These are phyloP conservation scores for Andalucia godoyi DNA, from an alignment of 78 protist species.

Conservation along the genomic window DNA sequence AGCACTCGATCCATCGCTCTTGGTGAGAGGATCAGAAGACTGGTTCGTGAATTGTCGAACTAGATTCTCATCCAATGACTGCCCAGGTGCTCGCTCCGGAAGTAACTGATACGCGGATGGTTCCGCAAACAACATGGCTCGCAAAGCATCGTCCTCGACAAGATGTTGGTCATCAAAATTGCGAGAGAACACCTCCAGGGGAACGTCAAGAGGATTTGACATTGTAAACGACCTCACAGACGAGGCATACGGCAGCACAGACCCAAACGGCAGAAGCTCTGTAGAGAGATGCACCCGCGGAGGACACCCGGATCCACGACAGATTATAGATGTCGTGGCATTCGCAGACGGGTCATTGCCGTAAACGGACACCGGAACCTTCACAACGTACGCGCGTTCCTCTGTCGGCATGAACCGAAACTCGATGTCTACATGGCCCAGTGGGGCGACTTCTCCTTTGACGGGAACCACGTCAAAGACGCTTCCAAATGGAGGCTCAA, in stretches of 20 bases:
- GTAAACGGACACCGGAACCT: background rate
- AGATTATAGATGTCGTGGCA: no score
- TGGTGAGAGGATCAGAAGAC: background rate
- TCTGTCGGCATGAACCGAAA: constrained; percentile 2
- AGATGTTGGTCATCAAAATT: constrained; percentile 28
- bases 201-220: constrained; percentile 13
- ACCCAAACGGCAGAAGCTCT: background rate
- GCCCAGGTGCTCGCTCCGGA: constrained; percentile 24
- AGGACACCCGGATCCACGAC: background rate
- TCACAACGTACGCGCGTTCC: background rate
- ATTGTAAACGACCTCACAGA: background rate
- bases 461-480: no score
- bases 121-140: background rate
- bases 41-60: background rate
- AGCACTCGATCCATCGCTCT: background rate
- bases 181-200: constrained; percentile 22
- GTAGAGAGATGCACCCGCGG: background rate
- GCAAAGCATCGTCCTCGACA: constrained; percentile 24
- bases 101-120: background rate
- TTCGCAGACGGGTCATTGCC: background rate
- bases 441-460: no score
- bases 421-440: no score
- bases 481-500: no score
- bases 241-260: constrained; percentile 25
- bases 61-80: background rate